A percentile compares a stretch with the other conserved stretches of the same genome.
phyloP scores from a whole-genome alignment of 495 filamentous ascomycete species.

The Pyrenopolyporus hunteri region DNA sequence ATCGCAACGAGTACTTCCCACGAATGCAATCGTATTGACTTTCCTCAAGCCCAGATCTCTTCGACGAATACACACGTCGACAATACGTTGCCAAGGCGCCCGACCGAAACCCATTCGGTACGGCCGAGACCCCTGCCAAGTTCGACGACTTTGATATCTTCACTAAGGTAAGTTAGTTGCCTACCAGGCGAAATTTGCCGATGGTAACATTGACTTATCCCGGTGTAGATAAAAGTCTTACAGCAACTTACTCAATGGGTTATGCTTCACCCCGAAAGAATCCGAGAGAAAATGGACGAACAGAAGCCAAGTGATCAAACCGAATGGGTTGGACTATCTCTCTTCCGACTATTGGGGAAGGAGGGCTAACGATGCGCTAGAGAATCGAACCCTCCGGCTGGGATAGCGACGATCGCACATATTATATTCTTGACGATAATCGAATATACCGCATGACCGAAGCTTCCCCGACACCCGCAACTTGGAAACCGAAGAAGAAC shows the following conservation, averaged over 20 bases:
- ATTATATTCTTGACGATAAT: conserved; percentile 94
- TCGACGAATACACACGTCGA: conserved; percentile 91
- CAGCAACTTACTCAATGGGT: conserved; percentile 93
- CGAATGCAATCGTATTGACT: conserved; percentile 24
- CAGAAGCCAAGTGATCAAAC: conserved; percentile 80
- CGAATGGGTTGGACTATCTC: conserved; percentile 70
- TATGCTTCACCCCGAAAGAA: conserved; percentile 80
- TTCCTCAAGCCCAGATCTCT: conserved; percentile 72
- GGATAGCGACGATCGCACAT: conserved; percentile 81
- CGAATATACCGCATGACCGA: conserved; percentile 86
- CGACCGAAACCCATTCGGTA: conserved; percentile 82
- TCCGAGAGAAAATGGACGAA: conserved; percentile 86
- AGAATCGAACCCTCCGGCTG: conserved; percentile 91
- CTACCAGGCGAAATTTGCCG: neutral
- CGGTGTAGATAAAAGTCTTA: conserved; percentile 72
- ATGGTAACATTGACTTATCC: conserved; percentile 15
- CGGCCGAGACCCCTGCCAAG: conserved; percentile 70
- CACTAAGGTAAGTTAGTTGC: conserved; percentile 62
- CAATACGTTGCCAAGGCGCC: conserved; percentile 88
- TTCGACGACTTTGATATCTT: conserved; percentile 85
- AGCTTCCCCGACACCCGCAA: conserved; percentile 57
- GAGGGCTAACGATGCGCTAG: conserved; percentile 54
- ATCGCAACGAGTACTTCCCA: neutral
- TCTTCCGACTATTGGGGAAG: neutral
- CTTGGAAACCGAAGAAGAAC: conserved; percentile 73